Percentiles rank a stretch among this genome's conserved stretches.
phyloP scores from a whole-genome alignment of 345 rosid species.

The Eucalyptus cloeziana region DNA sequence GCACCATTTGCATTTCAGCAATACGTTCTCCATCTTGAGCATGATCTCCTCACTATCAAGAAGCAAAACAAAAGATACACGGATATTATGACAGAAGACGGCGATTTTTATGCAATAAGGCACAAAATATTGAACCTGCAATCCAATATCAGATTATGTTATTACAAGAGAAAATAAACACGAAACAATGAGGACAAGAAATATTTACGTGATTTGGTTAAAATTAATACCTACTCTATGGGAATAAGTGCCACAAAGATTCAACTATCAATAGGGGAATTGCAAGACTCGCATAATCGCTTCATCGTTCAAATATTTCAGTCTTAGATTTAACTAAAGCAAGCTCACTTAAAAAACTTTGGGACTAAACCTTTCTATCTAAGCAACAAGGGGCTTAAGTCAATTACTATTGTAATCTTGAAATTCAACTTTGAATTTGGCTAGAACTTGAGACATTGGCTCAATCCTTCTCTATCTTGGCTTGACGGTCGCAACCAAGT shows the following conservation, averaged over 20 bases:
- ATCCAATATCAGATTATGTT: too few relatives aligned
- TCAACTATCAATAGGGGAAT: background rate
- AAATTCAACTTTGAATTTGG: background rate
- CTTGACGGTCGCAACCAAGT: background rate
- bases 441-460: background rate
- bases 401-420: background rate
- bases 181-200: background rate
- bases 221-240: background rate
- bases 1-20: background rate
- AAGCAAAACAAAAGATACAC: background rate
- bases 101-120: background rate
- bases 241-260: too few relatives aligned
- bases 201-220: background rate
- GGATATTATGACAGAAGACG: background rate
- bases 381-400: background rate
- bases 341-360: background rate
- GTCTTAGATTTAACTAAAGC: background rate
- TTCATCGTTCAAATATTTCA: too few relatives aligned
- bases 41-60: background rate
- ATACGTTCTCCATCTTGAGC: background rate
- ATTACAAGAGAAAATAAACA: background rate
- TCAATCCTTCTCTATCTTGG: background rate
- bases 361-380: background rate
- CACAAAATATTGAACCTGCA: background rate
- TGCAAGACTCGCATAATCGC: background rate